A percentile compares a stretch with the other conserved stretches of the same genome.
Evolutionary conservation across 176 grass and related monocot species (phyloP).

Genomic region (Neostapfia colusana): DNA sequence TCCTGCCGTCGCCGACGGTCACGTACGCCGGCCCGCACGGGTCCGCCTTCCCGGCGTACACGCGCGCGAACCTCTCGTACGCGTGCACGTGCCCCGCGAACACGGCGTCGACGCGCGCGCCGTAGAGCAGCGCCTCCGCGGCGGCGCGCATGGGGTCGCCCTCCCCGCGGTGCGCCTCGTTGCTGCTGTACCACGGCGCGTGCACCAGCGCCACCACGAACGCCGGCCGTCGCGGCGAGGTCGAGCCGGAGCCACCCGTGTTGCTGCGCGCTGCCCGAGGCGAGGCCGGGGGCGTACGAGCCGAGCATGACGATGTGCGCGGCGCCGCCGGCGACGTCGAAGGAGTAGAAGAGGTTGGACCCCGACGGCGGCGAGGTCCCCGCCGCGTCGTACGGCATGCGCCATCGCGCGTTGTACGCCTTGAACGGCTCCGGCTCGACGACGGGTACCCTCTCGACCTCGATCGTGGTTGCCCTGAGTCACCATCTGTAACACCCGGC

Average conservation of each 20-base stretch:
- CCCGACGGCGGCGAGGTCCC: slow-evolving; percentile 10
- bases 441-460: slow-evolving; percentile 51
- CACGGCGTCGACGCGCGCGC: slow-evolving; percentile 51
- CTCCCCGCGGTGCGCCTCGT: slow-evolving; percentile 60
- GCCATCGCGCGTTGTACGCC: slow-evolving; percentile 77
- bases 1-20: slow-evolving; percentile 74
- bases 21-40: slow-evolving; percentile 56
- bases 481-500: too few species aligned
- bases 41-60: slow-evolving; percentile 31
- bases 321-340: slow-evolving; percentile 54
- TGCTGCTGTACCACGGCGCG: slow-evolving; percentile 82
- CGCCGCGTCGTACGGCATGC: slow-evolving; percentile 55
- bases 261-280: slow-evolving; percentile 37
- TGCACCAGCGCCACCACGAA: slow-evolving; percentile 71
- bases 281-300: slow-evolving; percentile 58
- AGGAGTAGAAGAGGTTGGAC: slow-evolving; percentile 73
- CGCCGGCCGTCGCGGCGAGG: slow-evolving; percentile 33
- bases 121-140: slow-evolving; percentile 47
- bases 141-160: slow-evolving; percentile 65
- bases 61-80: slow-evolving; percentile 64
- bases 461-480: slow-evolving; percentile 83
- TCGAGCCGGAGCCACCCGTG: slow-evolving; percentile 49
- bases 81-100: slow-evolving; percentile 88
- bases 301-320: slow-evolving; percentile 78
- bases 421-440: slow-evolving; percentile 29